Conservation (phyloP, 2,329 filamentous ascomycete genomes). For the Trichoderma gracile region DNA sequence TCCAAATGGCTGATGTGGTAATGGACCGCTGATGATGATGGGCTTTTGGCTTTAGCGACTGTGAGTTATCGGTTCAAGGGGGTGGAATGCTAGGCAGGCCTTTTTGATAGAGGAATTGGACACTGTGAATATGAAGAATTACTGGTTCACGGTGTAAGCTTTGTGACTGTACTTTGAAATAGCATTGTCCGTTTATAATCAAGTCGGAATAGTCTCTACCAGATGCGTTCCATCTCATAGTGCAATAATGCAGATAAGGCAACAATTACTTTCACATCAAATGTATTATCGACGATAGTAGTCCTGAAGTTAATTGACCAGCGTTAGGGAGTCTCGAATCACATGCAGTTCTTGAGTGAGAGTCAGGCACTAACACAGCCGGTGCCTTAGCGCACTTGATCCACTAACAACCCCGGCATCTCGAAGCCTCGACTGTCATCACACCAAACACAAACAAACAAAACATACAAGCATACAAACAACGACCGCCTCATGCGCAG, state of each 20-base stretch:
- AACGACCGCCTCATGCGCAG: background rate
- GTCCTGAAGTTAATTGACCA: background rate
- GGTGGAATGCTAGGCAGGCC: slow-evolving; percentile 13
- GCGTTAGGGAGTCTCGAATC: background rate
- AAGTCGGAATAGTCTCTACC: too few species aligned
- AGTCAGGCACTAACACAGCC: slow-evolving; percentile 14
- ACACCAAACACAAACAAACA: background rate
- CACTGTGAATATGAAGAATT: background rate
- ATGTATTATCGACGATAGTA: too few species aligned
- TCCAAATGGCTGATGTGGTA: background rate
- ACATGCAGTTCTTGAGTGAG: too few species aligned
- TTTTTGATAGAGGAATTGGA: background rate
- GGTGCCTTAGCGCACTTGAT: slow-evolving; percentile 2
- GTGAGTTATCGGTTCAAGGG: background rate
- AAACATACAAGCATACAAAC: too few species aligned
- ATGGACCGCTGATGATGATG: background rate
- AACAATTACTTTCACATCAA: background rate
- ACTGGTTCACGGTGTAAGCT: background rate
- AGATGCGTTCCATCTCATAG: too few species aligned
- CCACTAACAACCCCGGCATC: background rate
- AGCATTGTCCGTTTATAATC: too few species aligned
- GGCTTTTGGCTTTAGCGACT: background rate
- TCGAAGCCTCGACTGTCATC: background rate
- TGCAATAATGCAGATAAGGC: background rate
- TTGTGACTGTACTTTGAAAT: background rate